Evolutionary conservation across 2,329 filamentous ascomycete species (phyloP), one percentile per base, ranked within the genome.

Genomic region (Metarhizium album): DNA sequence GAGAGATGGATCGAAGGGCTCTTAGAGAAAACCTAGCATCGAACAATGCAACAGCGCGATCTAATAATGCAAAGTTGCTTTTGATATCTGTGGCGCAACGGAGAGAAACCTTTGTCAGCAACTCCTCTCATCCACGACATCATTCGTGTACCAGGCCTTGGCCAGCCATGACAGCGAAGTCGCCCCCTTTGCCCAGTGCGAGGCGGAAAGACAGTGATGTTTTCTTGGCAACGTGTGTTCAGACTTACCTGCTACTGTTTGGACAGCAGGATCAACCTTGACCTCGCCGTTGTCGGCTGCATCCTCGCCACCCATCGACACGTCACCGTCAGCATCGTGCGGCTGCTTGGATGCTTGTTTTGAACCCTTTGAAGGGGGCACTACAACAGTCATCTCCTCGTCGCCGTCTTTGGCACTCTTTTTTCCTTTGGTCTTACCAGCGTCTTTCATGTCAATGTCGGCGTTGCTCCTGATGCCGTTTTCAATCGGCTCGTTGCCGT

Each of bases 1-100:
- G 90, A 40, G 93, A 95, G 72, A 97, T 95, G 60, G 90, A 95
- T 62, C 93, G 86, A 57, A 98, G 80, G 55, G 93, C 93, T 65
- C 93, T 83, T 57, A 98, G 85, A 52, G 91, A 89, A 72, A 96
- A 98, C 74, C 93, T 84, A 53, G 90, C 83, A 71, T 98, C 93
- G 69, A 97, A 98, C 61, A 94, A 82, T 57, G 84, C 78, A 57
- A 98, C 91, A 58, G 90, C 93, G 63, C 90, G 86, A 64, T 96
- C 90, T 64, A 98, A 79, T 57, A 98, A 79, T 48, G 82, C 81
- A 66, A 96, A 96, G 72, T 94, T 96, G 76, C 81, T 84, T 72
- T 90, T 93, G 73, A 98, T 95, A 69, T 96, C 93, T 97, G 65
- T 38, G 52, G 53, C 35, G 47, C 23, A 24, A 55, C 29, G 35